Percentiles rank a stretch among this genome's conserved stretches.
Evolutionary conservation across 2,329 filamentous ascomycete genomes (phyloP).

Genomic region (Epichloe sibirici): DNA sequence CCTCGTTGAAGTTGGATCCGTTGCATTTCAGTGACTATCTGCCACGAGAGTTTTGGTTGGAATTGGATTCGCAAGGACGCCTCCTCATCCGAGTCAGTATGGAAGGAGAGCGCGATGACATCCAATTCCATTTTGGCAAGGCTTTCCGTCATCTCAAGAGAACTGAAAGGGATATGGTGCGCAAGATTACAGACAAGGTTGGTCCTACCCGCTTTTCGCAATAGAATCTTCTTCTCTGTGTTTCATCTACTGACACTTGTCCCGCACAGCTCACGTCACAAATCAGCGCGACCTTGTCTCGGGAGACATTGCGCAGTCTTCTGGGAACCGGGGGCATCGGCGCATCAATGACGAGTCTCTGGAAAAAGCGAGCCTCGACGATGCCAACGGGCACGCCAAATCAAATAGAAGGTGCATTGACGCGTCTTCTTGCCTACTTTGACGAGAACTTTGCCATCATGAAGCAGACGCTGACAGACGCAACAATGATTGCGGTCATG

Average conservation of each 20-base stretch:
- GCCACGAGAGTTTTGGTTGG: conserved; percentile 93
- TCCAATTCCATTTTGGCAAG: conserved; percentile 97
- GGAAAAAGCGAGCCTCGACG: conserved; percentile 47
- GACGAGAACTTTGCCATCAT: conserved; percentile 98
- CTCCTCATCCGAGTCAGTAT: conserved; percentile 87
- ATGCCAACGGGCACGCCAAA: conserved; percentile 49
- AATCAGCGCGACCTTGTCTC: conserved; percentile 80
- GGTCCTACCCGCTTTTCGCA: conserved; percentile 9
- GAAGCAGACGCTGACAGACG: conserved; percentile 88
- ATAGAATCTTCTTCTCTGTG: not conserved
- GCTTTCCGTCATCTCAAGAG: conserved; percentile 90
- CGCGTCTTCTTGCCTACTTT: conserved; percentile 84
- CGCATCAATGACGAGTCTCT: conserved; percentile 59
- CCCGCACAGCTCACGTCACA: conserved; percentile 65
- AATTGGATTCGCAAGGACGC: conserved; percentile 88
- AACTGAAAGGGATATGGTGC: conserved; percentile 94
- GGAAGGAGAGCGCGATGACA: conserved; percentile 97
- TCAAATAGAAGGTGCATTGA: conserved; percentile 70
- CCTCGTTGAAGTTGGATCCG: conserved; percentile 97
- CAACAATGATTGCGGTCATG: conserved; percentile 99
- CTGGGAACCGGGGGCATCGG: conserved; percentile 58
- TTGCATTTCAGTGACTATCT: conserved; percentile 92
- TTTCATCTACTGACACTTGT: conserved; percentile 1
- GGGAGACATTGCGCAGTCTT: conserved; percentile 63
- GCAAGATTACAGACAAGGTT: conserved; percentile 96